These are phyloP conservation scores for Crepidotus variabilis DNA, from an alignment of 768 basidiomycete species.

Conservation along the genomic window DNA sequence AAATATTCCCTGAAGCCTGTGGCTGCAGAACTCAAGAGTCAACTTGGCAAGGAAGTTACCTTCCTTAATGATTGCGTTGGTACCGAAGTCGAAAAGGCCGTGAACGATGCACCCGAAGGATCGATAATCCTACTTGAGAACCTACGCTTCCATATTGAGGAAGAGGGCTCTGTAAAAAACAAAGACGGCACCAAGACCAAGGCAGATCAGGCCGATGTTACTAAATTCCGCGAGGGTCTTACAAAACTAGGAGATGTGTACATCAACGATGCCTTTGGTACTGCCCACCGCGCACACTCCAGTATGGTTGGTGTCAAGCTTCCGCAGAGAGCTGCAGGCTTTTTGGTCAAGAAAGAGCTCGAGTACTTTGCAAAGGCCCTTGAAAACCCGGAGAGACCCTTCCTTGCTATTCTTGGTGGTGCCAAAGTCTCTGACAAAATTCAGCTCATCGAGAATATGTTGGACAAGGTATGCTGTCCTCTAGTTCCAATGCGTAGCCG, in stretches of 20 bases:
- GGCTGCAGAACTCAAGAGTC: conserved; percentile 72
- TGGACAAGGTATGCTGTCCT: conserved; percentile 73
- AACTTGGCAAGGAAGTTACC: conserved; percentile 66
- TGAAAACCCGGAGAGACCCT: conserved; percentile 90
- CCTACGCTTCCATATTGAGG: conserved; percentile 96
- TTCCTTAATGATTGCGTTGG: conserved; percentile 89
- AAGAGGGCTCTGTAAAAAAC: conserved; percentile 93
- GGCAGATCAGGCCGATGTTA: conserved; percentile 78
- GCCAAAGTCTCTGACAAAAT: conserved; percentile 99
- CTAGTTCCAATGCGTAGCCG: not conserved
- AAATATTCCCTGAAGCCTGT: conserved; percentile 93
- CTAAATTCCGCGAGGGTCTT: conserved; percentile 82
- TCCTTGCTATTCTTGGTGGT: conserved; percentile 97
- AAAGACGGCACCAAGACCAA: conserved; percentile 94
- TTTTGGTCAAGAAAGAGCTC: conserved; percentile 98
- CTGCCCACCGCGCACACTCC: conserved; percentile 96
- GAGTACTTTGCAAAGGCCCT: conserved; percentile 98
- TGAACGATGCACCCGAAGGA: conserved; percentile 60
- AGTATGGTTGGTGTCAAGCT: conserved; percentile 98
- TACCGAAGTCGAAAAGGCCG: conserved; percentile 74
- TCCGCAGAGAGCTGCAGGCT: conserved; percentile 88
- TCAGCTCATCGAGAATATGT: conserved; percentile 96
- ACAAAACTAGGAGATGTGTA: conserved; percentile 95
- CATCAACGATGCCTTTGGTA: conserved; percentile 98
- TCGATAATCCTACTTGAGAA: conserved; percentile 92